Evolutionary conservation across 192 early-diverging fungal species (phyloP).

Genomic region (Phycomyces nitens): DNA sequence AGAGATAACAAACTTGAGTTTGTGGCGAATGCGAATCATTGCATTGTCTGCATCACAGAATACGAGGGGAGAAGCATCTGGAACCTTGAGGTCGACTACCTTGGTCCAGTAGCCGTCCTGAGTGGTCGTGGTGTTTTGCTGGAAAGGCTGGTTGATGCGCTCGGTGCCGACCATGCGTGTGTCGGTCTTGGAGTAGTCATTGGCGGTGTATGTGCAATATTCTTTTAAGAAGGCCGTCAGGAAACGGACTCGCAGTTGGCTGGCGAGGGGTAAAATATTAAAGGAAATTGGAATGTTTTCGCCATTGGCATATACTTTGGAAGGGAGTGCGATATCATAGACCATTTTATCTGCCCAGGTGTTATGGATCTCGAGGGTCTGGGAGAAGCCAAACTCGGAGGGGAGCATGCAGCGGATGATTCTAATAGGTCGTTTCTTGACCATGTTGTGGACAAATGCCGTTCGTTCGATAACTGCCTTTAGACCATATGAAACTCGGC

Average conservation of each 20-base stretch:
- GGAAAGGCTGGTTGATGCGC: constrained; percentile 11
- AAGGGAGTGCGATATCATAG: constrained; percentile 54
- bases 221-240: constrained; percentile 53
- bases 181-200: constrained; percentile 23
- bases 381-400: constrained; percentile 47
- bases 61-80: constrained; percentile 12
- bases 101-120: neutral
- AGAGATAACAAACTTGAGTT: constrained; percentile 35
- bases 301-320: constrained; percentile 49
- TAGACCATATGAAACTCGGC: constrained; percentile 49
- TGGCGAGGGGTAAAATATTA: constrained; percentile 43
- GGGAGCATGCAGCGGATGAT: constrained; percentile 50
- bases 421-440: constrained; percentile 27
- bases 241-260: constrained; percentile 43
- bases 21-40: constrained; percentile 36
- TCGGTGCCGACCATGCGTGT: constrained; percentile 12
- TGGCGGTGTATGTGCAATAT: constrained; percentile 47
- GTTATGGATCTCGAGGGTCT: constrained; percentile 51
- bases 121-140: neutral
- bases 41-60: constrained; percentile 37
- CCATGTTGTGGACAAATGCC: constrained; percentile 51
- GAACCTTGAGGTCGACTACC: constrained; percentile 17
- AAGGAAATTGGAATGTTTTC: constrained; percentile 52
- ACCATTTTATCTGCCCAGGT: constrained; percentile 56
- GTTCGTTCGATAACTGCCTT: constrained; percentile 53